phyloP scores from a whole-genome alignment of 306 rosid genomes.

The Vigna trinervia region DNA sequence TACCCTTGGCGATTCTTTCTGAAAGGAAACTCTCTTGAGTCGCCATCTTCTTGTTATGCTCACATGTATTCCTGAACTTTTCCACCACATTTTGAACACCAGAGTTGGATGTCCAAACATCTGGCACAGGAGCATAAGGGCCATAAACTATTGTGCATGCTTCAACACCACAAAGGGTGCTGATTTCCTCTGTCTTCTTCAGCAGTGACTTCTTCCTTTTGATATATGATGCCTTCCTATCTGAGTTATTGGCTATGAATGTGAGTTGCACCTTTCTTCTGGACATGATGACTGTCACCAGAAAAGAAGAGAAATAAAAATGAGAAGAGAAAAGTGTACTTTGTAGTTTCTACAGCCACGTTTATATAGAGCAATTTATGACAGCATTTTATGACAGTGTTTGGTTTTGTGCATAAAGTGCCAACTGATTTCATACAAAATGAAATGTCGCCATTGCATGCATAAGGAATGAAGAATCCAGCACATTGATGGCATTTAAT shows the following conservation, averaged over 20 bases:
- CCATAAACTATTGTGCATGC: background rate
- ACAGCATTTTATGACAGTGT: background rate
- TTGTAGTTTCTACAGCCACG: background rate
- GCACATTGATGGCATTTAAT: background rate
- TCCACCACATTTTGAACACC: background rate
- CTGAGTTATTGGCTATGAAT: background rate
- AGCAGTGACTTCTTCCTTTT: background rate
- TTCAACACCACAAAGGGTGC: background rate
- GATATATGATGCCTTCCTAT: background rate
- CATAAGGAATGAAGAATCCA: background rate
- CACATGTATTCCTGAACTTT: background rate
- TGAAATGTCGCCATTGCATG: background rate
- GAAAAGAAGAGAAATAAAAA: background rate
- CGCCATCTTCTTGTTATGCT: background rate
- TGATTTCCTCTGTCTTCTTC: background rate
- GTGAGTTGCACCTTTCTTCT: background rate
- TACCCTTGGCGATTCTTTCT: background rate
- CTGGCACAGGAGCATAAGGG: background rate
- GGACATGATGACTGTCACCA: background rate
- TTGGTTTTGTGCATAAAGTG: background rate
- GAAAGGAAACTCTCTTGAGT: background rate
- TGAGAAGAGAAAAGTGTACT: background rate
- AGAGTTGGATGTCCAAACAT: background rate
- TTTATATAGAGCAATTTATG: slow-evolving; percentile 12
- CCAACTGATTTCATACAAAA: background rate